phyloP scores from a whole-genome alignment of 1,284 basidiomycete genomes.

The Tetrapyrgos nigripes region DNA sequence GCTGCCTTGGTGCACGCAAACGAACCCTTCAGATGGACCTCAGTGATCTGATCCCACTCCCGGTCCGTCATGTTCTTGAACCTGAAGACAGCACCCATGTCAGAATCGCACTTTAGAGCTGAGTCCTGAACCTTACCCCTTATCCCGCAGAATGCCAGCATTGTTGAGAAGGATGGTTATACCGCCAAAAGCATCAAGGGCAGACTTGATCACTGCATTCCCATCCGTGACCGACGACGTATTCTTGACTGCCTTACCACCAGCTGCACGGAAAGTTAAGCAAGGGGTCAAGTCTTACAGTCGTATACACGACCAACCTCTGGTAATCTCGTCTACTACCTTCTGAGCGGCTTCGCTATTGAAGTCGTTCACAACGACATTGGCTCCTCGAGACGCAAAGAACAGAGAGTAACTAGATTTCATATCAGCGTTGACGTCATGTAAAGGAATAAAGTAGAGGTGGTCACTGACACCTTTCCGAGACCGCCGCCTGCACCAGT shows the following conservation, averaged over 20 bases:
- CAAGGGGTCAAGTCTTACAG: conserved; percentile 4
- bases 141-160: conserved; percentile 91
- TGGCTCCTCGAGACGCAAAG: conserved; percentile 91
- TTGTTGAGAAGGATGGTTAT: conserved; percentile 94
- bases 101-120: too few relatives aligned
- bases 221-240: conserved; percentile 92
- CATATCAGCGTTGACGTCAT: not conserved
- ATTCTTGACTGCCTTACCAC: conserved; percentile 88
- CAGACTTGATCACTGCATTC: conserved; percentile 85
- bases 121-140: conserved; percentile 58
- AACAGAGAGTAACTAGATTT: conserved; percentile 82
- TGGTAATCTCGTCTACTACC: conserved; percentile 90
- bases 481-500: conserved; percentile 97
- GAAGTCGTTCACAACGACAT: conserved; percentile 96
- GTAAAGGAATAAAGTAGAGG: conserved; percentile 19
- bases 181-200: conserved; percentile 86
- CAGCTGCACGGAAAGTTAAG: conserved; percentile 54
- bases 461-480: conserved; percentile 89
- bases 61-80: conserved; percentile 94
- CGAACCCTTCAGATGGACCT: conserved; percentile 95
- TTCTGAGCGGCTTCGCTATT: conserved; percentile 89
- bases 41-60: conserved; percentile 87
- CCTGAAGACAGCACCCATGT: conserved; percentile 38
- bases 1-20: conserved; percentile 96
- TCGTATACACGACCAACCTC: conserved; percentile 73